Percentiles rank a stretch among this genome's conserved stretches.
These are phyloP conservation scores for Kuraishia hungarica DNA, from an alignment of 805 yeast genomes.

Conservation along the genomic window DNA sequence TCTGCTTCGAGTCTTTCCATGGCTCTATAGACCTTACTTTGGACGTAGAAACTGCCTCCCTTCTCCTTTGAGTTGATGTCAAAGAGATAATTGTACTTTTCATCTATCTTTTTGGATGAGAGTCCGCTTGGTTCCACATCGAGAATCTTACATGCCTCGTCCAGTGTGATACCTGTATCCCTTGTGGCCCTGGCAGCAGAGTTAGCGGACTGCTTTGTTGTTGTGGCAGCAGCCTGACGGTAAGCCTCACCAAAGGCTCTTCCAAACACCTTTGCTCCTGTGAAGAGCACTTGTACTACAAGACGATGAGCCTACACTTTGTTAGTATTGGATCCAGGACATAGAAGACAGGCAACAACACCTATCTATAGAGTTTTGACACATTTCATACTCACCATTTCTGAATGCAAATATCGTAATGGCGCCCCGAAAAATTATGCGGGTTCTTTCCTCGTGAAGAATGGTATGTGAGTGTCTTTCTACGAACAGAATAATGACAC, in stretches of 20 bases:
- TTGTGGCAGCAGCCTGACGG: slow-evolving; percentile 90
- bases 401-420: background rate
- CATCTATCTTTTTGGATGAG: slow-evolving; percentile 48
- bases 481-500: too few species aligned
- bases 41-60: slow-evolving; percentile 93
- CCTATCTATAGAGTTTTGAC: background rate
- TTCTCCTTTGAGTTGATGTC: slow-evolving; percentile 87
- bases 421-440: too few species aligned
- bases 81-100: slow-evolving; percentile 74
- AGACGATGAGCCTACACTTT: slow-evolving; percentile 76
- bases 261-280: slow-evolving; percentile 95
- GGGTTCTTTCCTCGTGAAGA: too few species aligned
- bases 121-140: slow-evolving; percentile 61
- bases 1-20: slow-evolving; percentile 86
- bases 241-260: slow-evolving; percentile 96
- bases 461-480: too few species aligned
- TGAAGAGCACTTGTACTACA: slow-evolving; percentile 77
- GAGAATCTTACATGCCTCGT: slow-evolving; percentile 87
- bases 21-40: slow-evolving; percentile 89
- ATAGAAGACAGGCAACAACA: background rate
- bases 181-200: slow-evolving; percentile 40
- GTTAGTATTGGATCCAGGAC: background rate
- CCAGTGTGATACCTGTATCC: slow-evolving; percentile 71
- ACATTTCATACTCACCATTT: background rate
- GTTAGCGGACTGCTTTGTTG: slow-evolving; percentile 64